A percentile compares a stretch with the other conserved stretches of the same genome.
Evolutionary conservation across 2,329 filamentous ascomycete genomes (phyloP).

Genomic region (Fusarium neocosmosporiellum): DNA sequence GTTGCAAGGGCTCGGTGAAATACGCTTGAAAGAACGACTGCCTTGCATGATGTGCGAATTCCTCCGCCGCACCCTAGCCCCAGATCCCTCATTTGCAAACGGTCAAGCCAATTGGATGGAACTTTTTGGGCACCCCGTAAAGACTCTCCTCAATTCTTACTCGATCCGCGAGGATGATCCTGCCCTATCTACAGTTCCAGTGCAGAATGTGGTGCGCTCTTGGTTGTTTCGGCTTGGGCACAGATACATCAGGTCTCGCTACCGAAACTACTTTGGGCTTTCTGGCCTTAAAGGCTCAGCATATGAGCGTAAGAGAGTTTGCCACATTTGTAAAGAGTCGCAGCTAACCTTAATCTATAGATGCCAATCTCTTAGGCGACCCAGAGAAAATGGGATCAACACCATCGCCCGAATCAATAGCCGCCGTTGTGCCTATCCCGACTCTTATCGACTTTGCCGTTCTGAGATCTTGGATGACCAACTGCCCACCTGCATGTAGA

Average conservation of each 20-base stretch:
- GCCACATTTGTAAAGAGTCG: not conserved
- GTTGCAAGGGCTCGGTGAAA: not conserved
- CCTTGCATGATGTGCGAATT: not conserved
- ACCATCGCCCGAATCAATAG: not conserved
- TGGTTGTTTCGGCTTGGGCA: not conserved
- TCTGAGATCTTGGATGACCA: not conserved
- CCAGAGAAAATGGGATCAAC: not conserved
- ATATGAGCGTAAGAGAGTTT: not conserved
- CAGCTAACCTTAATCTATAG: not conserved
- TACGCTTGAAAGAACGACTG: not conserved
- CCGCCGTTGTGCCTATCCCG: not conserved
- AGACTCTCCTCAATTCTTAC: not conserved
- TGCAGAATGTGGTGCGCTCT: not conserved
- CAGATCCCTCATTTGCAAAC: not conserved
- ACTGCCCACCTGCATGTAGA: not conserved
- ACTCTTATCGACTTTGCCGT: not conserved
- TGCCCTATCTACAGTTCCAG: not conserved
- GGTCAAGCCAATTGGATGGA: not conserved
- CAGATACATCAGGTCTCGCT: not conserved
- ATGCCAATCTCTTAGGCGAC: not conserved
- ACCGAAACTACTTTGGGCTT: not conserved
- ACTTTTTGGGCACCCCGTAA: not conserved
- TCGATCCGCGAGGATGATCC: not conserved
- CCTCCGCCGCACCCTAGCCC: not conserved
- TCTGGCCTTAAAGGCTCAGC: not conserved